Conservation (phyloP, 1,284 basidiomycete species). For the Cryptococcus floricola region DNA sequence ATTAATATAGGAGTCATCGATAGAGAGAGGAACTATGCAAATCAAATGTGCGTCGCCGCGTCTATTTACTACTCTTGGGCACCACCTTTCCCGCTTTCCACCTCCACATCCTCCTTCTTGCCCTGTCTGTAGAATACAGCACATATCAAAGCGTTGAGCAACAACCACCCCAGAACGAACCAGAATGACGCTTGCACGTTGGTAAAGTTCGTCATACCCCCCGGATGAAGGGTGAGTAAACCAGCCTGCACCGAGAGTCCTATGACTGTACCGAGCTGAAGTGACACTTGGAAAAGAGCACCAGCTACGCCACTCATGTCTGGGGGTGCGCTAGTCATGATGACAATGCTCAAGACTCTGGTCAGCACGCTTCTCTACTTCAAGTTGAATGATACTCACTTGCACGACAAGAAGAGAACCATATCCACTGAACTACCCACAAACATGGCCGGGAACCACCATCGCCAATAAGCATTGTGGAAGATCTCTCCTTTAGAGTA, state of each 20-base stretch:
- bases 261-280: slow-evolving; percentile 42
- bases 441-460: slow-evolving; percentile 21
- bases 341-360: slow-evolving; percentile 20
- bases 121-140: slow-evolving; percentile 28
- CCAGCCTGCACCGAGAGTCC: slow-evolving; percentile 45
- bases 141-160: slow-evolving; percentile 32
- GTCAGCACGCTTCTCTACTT: neutral
- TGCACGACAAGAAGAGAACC: slow-evolving; percentile 18
- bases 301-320: slow-evolving; percentile 42
- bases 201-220: slow-evolving; percentile 28
- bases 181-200: slow-evolving; percentile 41
- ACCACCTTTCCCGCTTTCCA: neutral
- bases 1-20: too few species aligned
- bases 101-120: neutral
- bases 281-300: slow-evolving; percentile 40
- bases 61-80: too few species aligned
- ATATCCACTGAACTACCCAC: slow-evolving; percentile 19
- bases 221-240: slow-evolving; percentile 38
- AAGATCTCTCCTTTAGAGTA: slow-evolving; percentile 6
- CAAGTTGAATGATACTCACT: slow-evolving; percentile 14
- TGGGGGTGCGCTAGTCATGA: slow-evolving; percentile 40
- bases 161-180: slow-evolving; percentile 43
- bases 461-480: slow-evolving; percentile 22
- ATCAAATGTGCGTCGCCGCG: neutral
- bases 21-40: neutral